Evolutionary conservation across 345 rosid species (phyloP).

Genomic region (Ailanthus altissimus): DNA sequence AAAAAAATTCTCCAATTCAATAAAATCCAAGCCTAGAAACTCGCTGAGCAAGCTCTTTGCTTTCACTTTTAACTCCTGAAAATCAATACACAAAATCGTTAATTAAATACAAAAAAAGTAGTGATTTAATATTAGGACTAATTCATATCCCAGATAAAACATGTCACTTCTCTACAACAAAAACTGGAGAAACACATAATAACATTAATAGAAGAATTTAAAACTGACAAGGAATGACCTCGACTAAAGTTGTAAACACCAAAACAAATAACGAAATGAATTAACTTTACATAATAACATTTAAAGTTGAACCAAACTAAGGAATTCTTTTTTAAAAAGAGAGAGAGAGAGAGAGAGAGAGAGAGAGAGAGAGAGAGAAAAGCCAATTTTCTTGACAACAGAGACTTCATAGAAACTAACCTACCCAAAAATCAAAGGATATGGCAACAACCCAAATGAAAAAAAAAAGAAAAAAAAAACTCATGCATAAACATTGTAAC

Average conservation of each 20-base stretch:
- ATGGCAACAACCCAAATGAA: conserved; percentile 30
- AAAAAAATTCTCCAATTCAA: conserved; percentile 10
- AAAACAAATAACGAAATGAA: not conserved
- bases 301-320: conserved; percentile 19
- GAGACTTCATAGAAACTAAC: conserved; percentile 18
- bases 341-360: not conserved
- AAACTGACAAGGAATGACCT: not conserved
- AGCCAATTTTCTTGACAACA: not conserved
- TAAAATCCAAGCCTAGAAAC: conserved; percentile 15
- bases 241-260: not conserved
- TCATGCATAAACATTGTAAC: conserved; percentile 13
- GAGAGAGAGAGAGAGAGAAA: not conserved
- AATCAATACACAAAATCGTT: conserved; percentile 4
- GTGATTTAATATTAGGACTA: conserved; percentile 10
- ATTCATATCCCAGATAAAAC: conserved; percentile 12
- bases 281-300: conserved; percentile 9
- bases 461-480: too few species aligned
- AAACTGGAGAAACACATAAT: conserved; percentile 4
- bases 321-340: not conserved
- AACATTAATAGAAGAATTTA: not conserved
- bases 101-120: not conserved
- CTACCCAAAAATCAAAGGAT: conserved; percentile 17
- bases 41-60: conserved; percentile 25
- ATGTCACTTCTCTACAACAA: conserved; percentile 5
- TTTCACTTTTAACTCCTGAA: conserved; percentile 28